Conservation (phyloP, 2,329 filamentous ascomycete species). For the Magnaporthiopsis incrustans region DNA sequence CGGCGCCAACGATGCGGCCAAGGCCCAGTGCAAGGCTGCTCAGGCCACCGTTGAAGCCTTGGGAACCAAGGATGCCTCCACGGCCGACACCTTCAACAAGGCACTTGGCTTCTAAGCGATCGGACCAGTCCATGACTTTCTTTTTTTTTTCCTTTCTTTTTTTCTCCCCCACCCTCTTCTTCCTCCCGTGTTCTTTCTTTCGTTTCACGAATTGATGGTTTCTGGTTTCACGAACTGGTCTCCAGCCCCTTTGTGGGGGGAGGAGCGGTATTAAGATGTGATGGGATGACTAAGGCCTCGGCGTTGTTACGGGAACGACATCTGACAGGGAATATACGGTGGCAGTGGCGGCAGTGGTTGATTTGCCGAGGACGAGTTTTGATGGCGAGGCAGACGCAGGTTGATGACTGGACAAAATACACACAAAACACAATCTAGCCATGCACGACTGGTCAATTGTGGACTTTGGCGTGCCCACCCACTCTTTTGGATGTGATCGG, state of each 20-base stretch:
- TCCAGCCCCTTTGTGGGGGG: not conserved
- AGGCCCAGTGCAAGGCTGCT: conserved; percentile 36
- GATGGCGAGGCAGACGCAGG: not conserved
- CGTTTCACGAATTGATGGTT: not conserved
- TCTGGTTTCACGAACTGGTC: not conserved
- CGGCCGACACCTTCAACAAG: conserved; percentile 39
- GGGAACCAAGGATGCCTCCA: conserved; percentile 38
- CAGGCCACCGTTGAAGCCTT: conserved; percentile 41
- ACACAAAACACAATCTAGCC: not conserved
- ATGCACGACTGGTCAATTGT: not conserved
- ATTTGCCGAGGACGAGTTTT: not conserved
- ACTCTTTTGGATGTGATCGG: not conserved
- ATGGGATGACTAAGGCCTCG: not conserved
- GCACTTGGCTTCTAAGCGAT: conserved; percentile 25
- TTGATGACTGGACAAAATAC: not conserved
- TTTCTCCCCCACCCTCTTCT: not conserved
- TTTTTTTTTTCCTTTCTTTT: not conserved
- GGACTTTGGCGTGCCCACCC: too few species aligned
- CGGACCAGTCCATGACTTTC: not conserved
- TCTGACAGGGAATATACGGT: not conserved
- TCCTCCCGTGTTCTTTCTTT: not conserved
- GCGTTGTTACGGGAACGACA: not conserved
- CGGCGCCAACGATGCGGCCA: conserved; percentile 46
- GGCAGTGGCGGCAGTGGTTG: not conserved
- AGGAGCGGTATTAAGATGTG: not conserved